Percentiles rank a stretch among this genome's conserved stretches.
phyloP scores from a whole-genome alignment of 306 rosid species.

The Sechiopsis laciniata region DNA sequence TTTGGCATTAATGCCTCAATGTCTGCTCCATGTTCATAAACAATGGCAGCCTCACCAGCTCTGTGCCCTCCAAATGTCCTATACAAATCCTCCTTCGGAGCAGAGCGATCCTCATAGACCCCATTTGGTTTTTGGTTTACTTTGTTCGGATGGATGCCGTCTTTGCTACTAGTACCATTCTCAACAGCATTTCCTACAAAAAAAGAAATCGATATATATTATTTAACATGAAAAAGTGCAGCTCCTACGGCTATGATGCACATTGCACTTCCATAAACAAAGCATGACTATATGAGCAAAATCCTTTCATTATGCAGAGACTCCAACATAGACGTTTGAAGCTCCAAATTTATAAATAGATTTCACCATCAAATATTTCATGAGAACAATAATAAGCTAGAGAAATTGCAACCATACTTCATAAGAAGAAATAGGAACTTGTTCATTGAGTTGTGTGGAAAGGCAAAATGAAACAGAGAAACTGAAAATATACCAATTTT shows the following conservation, averaged over 20 bases:
- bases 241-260: background rate
- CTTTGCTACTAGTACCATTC: conserved; percentile 44
- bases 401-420: conserved; percentile 25
- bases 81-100: conserved; percentile 49
- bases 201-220: conserved; percentile 21
- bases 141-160: conserved; percentile 35
- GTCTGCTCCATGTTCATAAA: conserved; percentile 95
- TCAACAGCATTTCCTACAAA: conserved; percentile 34
- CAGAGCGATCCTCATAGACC: conserved; percentile 50
- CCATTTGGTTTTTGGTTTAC: conserved; percentile 52
- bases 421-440: background rate
- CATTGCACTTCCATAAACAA: background rate
- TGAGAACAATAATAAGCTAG: background rate
- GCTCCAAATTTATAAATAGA: background rate
- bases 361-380: conserved; percentile 9
- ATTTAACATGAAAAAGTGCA: background rate
- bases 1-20: conserved; percentile 96
- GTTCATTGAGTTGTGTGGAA: background rate
- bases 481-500: conserved; percentile 10
- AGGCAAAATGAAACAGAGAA: background rate
- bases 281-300: background rate
- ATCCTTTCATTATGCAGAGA: background rate
- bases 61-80: conserved; percentile 88
- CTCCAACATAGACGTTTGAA: background rate
- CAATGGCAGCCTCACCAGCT: conserved; percentile 98